Base-by-base conservation (phyloP, 2,329 filamentous ascomycete species). In the Claviceps purpurea region DNA sequence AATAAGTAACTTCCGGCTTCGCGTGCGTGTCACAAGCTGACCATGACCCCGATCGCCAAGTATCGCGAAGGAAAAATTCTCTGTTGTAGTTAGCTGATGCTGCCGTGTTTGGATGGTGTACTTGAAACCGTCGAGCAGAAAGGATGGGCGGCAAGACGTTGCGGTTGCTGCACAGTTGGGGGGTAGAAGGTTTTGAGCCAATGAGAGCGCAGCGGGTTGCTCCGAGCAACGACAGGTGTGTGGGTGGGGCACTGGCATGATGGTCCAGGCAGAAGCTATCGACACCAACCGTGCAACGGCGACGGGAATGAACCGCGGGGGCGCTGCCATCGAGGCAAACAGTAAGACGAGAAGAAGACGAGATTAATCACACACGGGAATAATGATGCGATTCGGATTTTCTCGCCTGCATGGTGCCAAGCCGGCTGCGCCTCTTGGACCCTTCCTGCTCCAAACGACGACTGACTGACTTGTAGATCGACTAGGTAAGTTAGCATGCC, bases 11-110 rank as follows among this genome's bases (percentile, higher is more conserved):
- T 38, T 22, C 26, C 16, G 37, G 10, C n/a, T 37, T 42, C 10
- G 20, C 68, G 58, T 67, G 73, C 68, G 68, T 66, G 68, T 70
- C 62, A 57, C 61, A 61, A 58, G 57, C 24, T 58, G 62, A 56
- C 65, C 68, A 73, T 73, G 56, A 56, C 65, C 62, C 61, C 58
- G 60, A 62, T 57, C 56, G 58, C 58, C 59, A 58, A 14, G 39
- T 52, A 37, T 48, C 47, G 37, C 48, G 45, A 54, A 26, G 22
- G 6, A 60, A 65, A 63, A 62, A 61, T 60, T 13, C 11, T 37
- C 39, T 46, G 14, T 18, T 13, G 30, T 50, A 30, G 47, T 34
- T 49, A 26, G 49, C 64, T 60, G 58, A 68, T 65, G 63, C 59
- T 63, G 65, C 43, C 64, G 66, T 64, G 66, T 64, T 56, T 56